A percentile compares a stretch with the other conserved stretches of the same genome.
Conservation (phyloP, 2,329 filamentous ascomycete genomes). For the Exophiala calicioides region DNA sequence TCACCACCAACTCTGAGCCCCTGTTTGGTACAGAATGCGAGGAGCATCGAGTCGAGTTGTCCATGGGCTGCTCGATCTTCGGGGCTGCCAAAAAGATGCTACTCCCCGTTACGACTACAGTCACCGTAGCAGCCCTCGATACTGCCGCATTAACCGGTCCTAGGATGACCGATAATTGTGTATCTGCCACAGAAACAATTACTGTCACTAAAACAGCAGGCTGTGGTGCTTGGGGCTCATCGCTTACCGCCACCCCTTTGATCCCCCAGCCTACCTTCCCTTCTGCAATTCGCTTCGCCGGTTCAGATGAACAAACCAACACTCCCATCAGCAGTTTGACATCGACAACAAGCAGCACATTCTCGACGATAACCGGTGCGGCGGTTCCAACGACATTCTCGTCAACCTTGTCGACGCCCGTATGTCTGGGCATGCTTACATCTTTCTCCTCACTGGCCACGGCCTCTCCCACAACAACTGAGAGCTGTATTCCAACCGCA, state of each 20-base stretch:
- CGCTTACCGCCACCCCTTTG: neutral
- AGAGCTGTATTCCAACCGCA: conserved; percentile 1
- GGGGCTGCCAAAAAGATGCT: conserved; percentile 1
- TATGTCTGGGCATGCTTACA: neutral
- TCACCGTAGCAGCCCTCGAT: neutral
- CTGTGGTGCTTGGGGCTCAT: neutral
- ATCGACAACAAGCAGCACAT: conserved; percentile 1
- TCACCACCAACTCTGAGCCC: conserved; percentile 1
- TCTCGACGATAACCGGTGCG: conserved; percentile 1
- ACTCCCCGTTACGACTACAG: conserved; percentile 1
- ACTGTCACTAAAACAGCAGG: neutral
- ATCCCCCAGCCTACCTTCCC: neutral
- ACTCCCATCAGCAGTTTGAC: conserved; percentile 3
- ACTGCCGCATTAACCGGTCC: neutral
- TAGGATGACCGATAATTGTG: neutral
- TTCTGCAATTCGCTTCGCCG: conserved; percentile 1
- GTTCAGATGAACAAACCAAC: neutral
- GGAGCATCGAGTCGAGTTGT: neutral
- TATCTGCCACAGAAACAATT: neutral
- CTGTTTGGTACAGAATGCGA: conserved; percentile 6
- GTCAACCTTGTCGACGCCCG: conserved; percentile 10
- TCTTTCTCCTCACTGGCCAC: conserved; percentile 6
- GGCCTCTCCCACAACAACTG: conserved; percentile 1
- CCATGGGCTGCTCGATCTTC: conserved; percentile 12
- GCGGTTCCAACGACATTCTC: neutral